Percentiles rank a stretch among this genome's conserved stretches.
Conservation (phyloP, 768 basidiomycete genomes). For the Phlebiopsis gigantea region DNA sequence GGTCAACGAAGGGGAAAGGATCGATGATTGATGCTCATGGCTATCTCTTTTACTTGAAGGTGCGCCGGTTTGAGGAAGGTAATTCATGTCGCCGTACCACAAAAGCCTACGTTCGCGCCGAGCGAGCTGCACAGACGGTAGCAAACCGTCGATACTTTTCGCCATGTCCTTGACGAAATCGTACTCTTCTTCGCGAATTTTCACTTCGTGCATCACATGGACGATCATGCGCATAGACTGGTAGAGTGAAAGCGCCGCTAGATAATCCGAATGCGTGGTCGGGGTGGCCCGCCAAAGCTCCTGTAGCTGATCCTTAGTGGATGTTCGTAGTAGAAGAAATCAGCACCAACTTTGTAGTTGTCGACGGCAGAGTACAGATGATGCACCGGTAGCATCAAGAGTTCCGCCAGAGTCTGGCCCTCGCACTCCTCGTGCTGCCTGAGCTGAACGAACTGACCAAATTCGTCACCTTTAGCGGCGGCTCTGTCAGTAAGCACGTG, state of each 20-base stretch:
- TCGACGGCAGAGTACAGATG: slow-evolving; percentile 66
- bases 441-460: slow-evolving; percentile 80
- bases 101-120: slow-evolving; percentile 71
- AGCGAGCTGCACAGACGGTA: slow-evolving; percentile 49
- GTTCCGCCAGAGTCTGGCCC: slow-evolving; percentile 59
- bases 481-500: slow-evolving; percentile 30
- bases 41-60: not conserved
- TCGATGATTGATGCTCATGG: not conserved
- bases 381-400: slow-evolving; percentile 73
- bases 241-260: slow-evolving; percentile 59
- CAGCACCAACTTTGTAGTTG: slow-evolving; percentile 62
- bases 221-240: slow-evolving; percentile 68
- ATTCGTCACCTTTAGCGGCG: slow-evolving; percentile 35
- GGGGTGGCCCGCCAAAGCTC: slow-evolving; percentile 66
- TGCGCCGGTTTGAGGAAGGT: not conserved
- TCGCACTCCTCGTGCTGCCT: slow-evolving; percentile 54
- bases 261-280: slow-evolving; percentile 61
- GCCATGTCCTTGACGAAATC: slow-evolving; percentile 62
- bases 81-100: slow-evolving; percentile 33
- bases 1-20: not conserved
- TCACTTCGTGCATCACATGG: slow-evolving; percentile 79
- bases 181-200: slow-evolving; percentile 82
- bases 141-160: slow-evolving; percentile 54
- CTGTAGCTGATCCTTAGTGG: slow-evolving; percentile 33
- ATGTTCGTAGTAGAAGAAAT: not conserved